Evolutionary conservation across 208 protist species (phyloP), one percentile per base, ranked within the genome.

Genomic region (Crithidia mellificae): DNA sequence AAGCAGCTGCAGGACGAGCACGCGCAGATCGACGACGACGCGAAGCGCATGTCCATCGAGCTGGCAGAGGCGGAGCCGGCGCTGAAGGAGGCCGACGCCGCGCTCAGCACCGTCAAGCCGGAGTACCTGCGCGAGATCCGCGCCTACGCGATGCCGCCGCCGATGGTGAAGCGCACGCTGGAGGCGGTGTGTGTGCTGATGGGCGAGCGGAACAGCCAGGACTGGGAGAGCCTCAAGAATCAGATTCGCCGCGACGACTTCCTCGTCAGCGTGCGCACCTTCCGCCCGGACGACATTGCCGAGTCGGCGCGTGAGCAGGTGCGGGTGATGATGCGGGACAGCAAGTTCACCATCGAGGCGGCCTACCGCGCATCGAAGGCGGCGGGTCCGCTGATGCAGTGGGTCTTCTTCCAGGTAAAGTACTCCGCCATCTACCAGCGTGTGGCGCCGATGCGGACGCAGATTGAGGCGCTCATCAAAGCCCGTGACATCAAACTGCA

Each of bases 71-170:
- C 95, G 8, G 85, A 98, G 70, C 87, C 83, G 14, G 96, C 99
- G 32, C 91, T 99, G 32, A 85, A 84, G 34, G 93, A 96, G 41
- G 98, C 97, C 7, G 96, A 99, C 74, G 96, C 97, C 17, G 93
- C 94, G 9, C 93, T 99, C 11, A 85, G 96, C 54, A 98, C 85
- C 8, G 99, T 99, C 72, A 98, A 96, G 84, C 85, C 85, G 46
- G 88, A 94, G 73, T 94, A 99, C 73, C 84, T 99, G 27, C 94
- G 98, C 25, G 98, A 99, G 86, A 95, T 99, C n/a, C 90, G 98
- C 46, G 81, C 89, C 25, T 96, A 99, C 61, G 86, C 83, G n/a
- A 99, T 91, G 30, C 98, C 98, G 50, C 98, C 98, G 24, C 80
- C 76, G 36, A 92, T 91, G 74, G 96, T 99, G 43, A 94, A 98